These are phyloP conservation scores for Colletotrichum tropicale DNA, from an alignment of 2,329 filamentous ascomycete species.

Conservation along the genomic window DNA sequence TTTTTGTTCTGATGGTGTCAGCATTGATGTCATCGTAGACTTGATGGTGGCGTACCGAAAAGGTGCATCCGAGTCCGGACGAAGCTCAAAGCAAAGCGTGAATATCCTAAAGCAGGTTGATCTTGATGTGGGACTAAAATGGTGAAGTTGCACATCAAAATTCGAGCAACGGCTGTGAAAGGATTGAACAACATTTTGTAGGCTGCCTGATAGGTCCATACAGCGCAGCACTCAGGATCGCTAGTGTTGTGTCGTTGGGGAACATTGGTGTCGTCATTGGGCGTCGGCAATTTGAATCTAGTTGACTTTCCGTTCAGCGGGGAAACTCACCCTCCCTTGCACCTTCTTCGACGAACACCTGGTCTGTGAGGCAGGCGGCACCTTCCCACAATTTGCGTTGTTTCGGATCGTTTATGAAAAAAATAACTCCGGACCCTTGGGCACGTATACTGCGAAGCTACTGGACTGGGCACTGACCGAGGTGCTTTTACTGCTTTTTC, in stretches of 20 bases:
- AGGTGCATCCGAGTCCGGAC: background rate
- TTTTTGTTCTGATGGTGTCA: background rate
- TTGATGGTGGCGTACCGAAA: background rate
- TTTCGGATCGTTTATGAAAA: background rate
- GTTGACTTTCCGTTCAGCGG: background rate
- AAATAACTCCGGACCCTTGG: too few species aligned
- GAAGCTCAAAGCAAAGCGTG: background rate
- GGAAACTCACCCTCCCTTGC: background rate
- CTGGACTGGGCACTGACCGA: too few species aligned
- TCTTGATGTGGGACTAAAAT: background rate
- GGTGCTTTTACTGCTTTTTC: too few species aligned
- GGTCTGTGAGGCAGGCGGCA: background rate
- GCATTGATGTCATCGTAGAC: background rate
- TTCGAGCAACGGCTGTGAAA: background rate
- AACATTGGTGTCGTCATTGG: background rate
- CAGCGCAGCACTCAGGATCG: background rate
- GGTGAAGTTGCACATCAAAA: background rate
- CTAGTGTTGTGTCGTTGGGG: background rate
- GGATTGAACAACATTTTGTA: background rate
- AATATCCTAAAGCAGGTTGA: background rate
- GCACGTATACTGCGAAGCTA: too few species aligned
- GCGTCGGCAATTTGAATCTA: background rate
- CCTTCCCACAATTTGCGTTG: background rate
- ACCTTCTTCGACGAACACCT: background rate
- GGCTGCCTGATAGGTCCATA: background rate